Evolutionary conservation across 257 asterid genomes (phyloP), one percentile per base, ranked within the genome.

Genomic region (Solanum tarijense): DNA sequence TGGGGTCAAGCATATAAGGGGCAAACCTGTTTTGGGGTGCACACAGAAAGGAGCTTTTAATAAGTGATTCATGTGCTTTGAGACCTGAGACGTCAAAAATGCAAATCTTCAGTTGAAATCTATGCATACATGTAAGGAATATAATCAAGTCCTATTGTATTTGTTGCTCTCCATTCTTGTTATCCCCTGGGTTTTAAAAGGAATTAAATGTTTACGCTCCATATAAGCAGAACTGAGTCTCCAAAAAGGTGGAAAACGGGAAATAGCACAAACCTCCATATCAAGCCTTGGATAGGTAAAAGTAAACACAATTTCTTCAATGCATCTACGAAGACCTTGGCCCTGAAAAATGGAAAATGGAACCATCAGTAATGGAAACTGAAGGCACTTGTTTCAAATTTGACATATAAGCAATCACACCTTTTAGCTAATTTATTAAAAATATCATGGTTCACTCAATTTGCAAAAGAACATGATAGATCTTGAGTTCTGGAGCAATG

Each of bases 281-380:
- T 97, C 99, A 90, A 97, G 95, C 89, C 99, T 93, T 39, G 99
- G 99, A 90, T 96, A 97, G 90, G 98, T 96, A 87, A 92, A 96
- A 71, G 96, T 69, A 89, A 97, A 95, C 60, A 94, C 95, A 85
- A 97, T 95, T 93, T 97, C 99, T 91, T 96, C 96, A 55, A 96
- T 94, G 38, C 98, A 93, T 87, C 94, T 92, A 74, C 96, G 99
- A 65, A 94, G 89, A 87, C 95, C 95, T 41, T 88, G 95, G 62
- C 79, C 92, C 98, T 94, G 93, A 90, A 89, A 89, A 89, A 89
- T 35, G 84, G 48, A 68, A 60, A 78, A 90, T 29, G 36, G 85
- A 72, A 75, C 86, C 58, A 87, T 65, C 35, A 36, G 55, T 83
- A 14, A 38, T 6, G 23, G 38, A 55, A 82, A 82, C 29, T 29